Evolutionary conservation across 768 basidiomycete species (phyloP), one percentile per base, ranked within the genome.

Genomic region (Calocybe cyanea): DNA sequence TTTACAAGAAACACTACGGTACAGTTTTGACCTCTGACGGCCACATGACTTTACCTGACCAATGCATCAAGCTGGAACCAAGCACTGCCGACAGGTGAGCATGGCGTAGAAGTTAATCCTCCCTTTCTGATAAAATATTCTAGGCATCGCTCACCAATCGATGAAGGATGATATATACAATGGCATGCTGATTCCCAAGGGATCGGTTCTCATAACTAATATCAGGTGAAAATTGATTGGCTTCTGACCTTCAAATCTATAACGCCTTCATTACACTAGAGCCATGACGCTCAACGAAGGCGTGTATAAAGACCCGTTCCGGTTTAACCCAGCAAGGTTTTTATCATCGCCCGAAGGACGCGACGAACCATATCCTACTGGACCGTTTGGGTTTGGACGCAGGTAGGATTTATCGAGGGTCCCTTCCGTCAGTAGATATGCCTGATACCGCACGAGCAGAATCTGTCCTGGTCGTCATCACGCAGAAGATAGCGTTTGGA

Each of bases 241-340:
- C 25, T 28, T 11, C 25, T 28, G 25, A n/a, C n/a, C 11, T 28
- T 6, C 25, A 6, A 6, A 28, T 28, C 11, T 11, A 6, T 28
- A 28, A 28, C 11, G 11, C 0, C 46, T 47, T 11, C n/a, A 15
- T 7, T 1, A 20, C 41, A 55, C 7, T 59, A 71, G 66, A 70
- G 65, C 62, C 3, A 59, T 77, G 44, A 58, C 64, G n/a, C 67
- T 67, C 30, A 62, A 75, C 21, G 58, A 61, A 23, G 47, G 52
- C 19, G 54, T 62, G 5, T 78, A 70, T 43, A 53, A 64, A 7
- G 54, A 71, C 25, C 70, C 75, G 4, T 52, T 61, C 4, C 52
- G 56, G 8, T 77, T 74, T 54, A 51, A 51, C 0, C 76, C 73
- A 7, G 67, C 67, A n/a, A 62, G 74, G n/a, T 76, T 66, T 37